Evolutionary conservation across 345 rosid genomes (phyloP).

Genomic region (Abelmoschus esculentus): DNA sequence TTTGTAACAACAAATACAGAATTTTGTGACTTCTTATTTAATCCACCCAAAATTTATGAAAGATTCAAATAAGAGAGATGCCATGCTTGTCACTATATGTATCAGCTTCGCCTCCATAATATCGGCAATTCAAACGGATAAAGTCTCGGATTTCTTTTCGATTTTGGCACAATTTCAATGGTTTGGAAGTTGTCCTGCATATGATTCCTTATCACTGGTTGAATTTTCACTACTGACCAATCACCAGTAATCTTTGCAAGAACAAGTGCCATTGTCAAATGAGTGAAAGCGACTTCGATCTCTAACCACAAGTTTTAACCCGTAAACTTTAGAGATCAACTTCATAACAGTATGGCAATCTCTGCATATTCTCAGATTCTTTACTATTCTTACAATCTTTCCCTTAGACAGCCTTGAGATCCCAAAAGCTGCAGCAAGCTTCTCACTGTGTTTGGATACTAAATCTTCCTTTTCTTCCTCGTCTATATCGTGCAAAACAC

Average conservation of each 20-base stretch:
- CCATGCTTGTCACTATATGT: background rate
- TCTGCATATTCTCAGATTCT: slow-evolving; percentile 56
- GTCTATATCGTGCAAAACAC: slow-evolving; percentile 43
- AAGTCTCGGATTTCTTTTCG: background rate
- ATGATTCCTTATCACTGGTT: background rate
- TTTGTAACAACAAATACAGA: slow-evolving; percentile 15
- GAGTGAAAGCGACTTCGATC: slow-evolving; percentile 33
- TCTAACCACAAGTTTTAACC: slow-evolving; percentile 47
- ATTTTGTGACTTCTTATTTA: no score
- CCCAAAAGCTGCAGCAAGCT: slow-evolving; percentile 64
- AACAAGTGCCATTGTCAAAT: background rate
- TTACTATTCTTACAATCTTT: slow-evolving; percentile 38
- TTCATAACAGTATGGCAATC: slow-evolving; percentile 55
- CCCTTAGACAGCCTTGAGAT: slow-evolving; percentile 34
- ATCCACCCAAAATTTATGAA: background rate
- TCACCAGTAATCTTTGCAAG: slow-evolving; percentile 3
- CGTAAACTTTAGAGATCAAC: slow-evolving; percentile 42
- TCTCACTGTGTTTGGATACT: slow-evolving; percentile 51
- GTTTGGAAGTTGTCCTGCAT: background rate
- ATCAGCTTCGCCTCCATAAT: background rate
- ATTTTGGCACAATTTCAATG: background rate
- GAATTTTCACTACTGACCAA: background rate
- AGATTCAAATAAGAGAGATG: background rate
- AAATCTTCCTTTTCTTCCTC: slow-evolving; percentile 61
- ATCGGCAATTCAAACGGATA: background rate